Conservation (phyloP, 2,329 filamentous ascomycete genomes). For the Paraphaeosphaeria sporulosa region DNA sequence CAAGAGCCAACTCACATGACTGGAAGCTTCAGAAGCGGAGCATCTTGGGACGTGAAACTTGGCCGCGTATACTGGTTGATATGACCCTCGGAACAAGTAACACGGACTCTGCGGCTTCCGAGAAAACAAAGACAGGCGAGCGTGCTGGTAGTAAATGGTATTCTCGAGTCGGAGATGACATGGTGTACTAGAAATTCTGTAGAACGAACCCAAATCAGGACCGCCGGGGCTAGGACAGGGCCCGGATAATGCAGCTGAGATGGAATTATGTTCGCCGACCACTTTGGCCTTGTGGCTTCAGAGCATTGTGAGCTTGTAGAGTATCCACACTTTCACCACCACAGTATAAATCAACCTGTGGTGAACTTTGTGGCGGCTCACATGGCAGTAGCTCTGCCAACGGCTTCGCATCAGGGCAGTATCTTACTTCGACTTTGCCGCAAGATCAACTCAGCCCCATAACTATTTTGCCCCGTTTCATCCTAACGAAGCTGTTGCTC, state of each 20-base stretch:
- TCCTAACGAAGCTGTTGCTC: neutral
- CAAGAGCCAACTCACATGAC: slow-evolving; percentile 1
- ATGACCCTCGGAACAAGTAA: neutral
- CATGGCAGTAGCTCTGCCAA: neutral
- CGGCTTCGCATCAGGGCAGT: neutral
- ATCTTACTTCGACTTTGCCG: neutral
- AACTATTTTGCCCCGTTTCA: neutral
- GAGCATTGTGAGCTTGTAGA: neutral
- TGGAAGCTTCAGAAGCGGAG: neutral
- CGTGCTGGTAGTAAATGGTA: neutral
- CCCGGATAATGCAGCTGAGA: slow-evolving; percentile 3
- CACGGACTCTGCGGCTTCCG: neutral
- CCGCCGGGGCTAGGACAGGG: neutral
- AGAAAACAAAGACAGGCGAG: neutral
- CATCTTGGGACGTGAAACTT: neutral
- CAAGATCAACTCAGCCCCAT: neutral
- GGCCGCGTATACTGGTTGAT: neutral
- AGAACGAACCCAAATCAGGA: neutral
- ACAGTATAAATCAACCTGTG: slow-evolving; percentile 1
- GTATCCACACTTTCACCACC: neutral
- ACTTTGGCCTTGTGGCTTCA: slow-evolving; percentile 1
- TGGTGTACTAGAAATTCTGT: neutral
- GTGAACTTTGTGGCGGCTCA: neutral
- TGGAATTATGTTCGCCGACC: slow-evolving; percentile 1
- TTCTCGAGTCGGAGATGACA: neutral